phyloP scores from a whole-genome alignment of 2,329 filamentous ascomycete genomes.

The Monosporascus ibericus region DNA sequence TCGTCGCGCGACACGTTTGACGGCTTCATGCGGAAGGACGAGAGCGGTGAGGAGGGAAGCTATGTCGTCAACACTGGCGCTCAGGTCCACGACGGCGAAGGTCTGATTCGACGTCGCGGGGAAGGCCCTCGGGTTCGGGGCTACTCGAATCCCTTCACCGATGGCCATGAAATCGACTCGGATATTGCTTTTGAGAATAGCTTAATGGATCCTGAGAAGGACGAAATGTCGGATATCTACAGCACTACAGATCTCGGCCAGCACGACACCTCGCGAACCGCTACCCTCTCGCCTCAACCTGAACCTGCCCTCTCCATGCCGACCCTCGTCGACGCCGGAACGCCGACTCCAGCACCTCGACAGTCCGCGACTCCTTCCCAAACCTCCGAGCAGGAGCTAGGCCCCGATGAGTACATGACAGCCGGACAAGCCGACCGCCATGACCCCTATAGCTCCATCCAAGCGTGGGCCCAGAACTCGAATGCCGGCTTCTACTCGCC shows the following conservation, averaged over 20 bases:
- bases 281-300: constrained; percentile 16
- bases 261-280: constrained; percentile 8
- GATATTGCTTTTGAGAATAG: constrained; percentile 32
- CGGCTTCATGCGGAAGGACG: constrained; percentile 50
- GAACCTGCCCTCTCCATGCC: constrained; percentile 15
- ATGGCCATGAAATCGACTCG: constrained; percentile 51
- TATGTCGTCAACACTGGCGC: constrained; percentile 54
- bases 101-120: constrained; percentile 43
- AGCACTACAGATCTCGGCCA: constrained; percentile 44
- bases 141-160: constrained; percentile 55
- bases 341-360: constrained; percentile 3
- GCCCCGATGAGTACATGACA: constrained; percentile 45
- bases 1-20: constrained; percentile 43
- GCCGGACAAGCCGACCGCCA: constrained; percentile 39
- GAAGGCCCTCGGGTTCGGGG: constrained; percentile 41
- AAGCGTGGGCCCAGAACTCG: constrained; percentile 57
- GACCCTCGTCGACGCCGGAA: constrained; percentile 28
- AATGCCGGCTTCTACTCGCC: constrained; percentile 54
- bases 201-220: constrained; percentile 37
- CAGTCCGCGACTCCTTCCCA: constrained; percentile 13
- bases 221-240: constrained; percentile 52
- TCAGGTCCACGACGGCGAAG: constrained; percentile 36
- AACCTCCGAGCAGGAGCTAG: constrained; percentile 34
- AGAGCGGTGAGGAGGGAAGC: constrained; percentile 45
- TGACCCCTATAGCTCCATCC: constrained; percentile 53